Percentiles rank a stretch among this genome's conserved stretches.
phyloP scores from a whole-genome alignment of 495 filamentous ascomycete species.

The Daldinia grandis region DNA sequence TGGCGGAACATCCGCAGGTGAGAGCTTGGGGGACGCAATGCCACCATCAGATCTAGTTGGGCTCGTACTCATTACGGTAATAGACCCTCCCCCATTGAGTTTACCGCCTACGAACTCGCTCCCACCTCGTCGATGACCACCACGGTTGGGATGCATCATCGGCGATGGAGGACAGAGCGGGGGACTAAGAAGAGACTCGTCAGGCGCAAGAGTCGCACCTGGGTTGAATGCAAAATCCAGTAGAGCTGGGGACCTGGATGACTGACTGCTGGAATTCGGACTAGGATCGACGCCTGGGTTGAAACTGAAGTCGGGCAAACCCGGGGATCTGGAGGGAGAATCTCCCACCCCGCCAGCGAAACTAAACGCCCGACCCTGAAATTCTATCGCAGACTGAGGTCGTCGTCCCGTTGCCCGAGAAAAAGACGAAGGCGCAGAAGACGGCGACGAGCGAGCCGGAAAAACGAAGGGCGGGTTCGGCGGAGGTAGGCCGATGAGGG shows the following conservation, averaged over 20 bases:
- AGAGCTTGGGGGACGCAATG: slow-evolving; percentile 58
- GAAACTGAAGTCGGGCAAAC: slow-evolving; percentile 71
- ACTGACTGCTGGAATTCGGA: slow-evolving; percentile 26
- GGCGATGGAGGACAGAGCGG: slow-evolving; percentile 55
- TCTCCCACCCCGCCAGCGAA: slow-evolving; percentile 32
- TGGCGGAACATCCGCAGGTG: slow-evolving; percentile 56
- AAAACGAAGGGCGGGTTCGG: slow-evolving; percentile 80
- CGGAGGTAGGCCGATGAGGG: slow-evolving; percentile 58
- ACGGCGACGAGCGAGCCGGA: slow-evolving; percentile 59
- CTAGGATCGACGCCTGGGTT: slow-evolving; percentile 61
- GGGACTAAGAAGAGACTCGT: slow-evolving; percentile 52
- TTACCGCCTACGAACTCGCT: slow-evolving; percentile 85
- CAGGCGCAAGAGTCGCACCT: slow-evolving; percentile 33
- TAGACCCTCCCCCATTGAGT: slow-evolving; percentile 63
- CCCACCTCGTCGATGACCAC: slow-evolving; percentile 71
- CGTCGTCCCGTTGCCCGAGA: slow-evolving; percentile 56
- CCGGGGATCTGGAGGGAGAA: slow-evolving; percentile 47
- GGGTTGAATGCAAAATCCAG: slow-evolving; percentile 53
- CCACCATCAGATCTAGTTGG: slow-evolving; percentile 70
- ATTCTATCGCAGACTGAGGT: slow-evolving; percentile 58
- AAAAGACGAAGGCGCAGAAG: slow-evolving; percentile 57
- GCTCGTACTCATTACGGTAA: slow-evolving; percentile 66
- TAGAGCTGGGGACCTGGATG: slow-evolving; percentile 44
- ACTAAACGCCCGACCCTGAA: slow-evolving; percentile 31
- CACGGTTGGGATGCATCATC: slow-evolving; percentile 55